Evolutionary conservation across 179 eudicot genomes (phyloP), one percentile per base, ranked within the genome.

Genomic region (Beta lomatogona): DNA sequence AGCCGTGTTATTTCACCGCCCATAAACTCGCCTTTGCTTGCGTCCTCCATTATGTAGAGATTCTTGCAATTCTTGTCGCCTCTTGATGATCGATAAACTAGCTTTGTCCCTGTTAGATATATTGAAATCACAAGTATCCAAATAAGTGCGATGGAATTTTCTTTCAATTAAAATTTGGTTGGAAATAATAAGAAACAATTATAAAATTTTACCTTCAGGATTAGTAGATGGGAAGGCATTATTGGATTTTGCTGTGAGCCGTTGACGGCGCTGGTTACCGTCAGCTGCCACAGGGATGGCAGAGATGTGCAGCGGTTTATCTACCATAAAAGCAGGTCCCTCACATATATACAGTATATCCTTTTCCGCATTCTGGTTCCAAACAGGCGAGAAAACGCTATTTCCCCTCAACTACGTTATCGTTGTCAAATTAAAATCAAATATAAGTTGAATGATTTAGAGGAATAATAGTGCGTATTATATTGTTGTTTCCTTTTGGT

Each of bases 301-400:
- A 45, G 55, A 57, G 0, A 79, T 79, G 41, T 71, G 57, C 9
- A 79, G 68, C 6, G 2, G 6, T 55, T 6, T 7, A 0, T 13
- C 0, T 25, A 11, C 14, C 11, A 13, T 57, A 41, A 79, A 79
- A n/a, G 81, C 31, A 13, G 55, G 76, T 6, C 81, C 81, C 9
- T 44, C 44, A 58, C 81, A 69, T 21, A 71, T n/a, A 41, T 79
- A 79, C 48, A 79, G n/a, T 45, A 46, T 71, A 58, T 79, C 76
- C 11, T 69, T 55, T 9, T 57, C 58, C 9, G 81, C 67, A 46
- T 79, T 58, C 70, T 79, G 75, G 50, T 70, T 79, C 76, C 81
- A 79, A 11, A 79, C 81, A 16, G 81, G 81, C 4, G 68, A 44
- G 58, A 79, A 79, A 0, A 79, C 13, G 36, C 21, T 9, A 13